Evolutionary conservation across 208 protist genomes (phyloP).

Genomic region (Trypanosomatidae sp.): DNA sequence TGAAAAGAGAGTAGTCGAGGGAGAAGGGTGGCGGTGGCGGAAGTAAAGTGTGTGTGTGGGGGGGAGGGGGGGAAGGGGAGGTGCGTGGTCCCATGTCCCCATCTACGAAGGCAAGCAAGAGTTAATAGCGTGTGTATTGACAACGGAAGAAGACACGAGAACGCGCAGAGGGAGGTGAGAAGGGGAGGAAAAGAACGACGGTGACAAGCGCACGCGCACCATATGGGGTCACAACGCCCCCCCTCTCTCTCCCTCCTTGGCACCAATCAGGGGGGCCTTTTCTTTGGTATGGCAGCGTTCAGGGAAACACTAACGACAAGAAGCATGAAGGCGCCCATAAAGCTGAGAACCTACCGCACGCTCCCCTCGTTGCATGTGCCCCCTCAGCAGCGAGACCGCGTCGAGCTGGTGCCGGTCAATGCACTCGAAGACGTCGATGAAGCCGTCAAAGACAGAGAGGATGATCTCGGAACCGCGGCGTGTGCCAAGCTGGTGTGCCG

Average conservation of each 20-base stretch:
- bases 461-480: background rate
- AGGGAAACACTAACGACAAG: background rate
- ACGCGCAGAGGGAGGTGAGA: background rate
- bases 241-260: background rate
- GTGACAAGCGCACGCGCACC: background rate
- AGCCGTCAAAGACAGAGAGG: background rate
- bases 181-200: background rate
- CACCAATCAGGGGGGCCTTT: background rate
- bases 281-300: background rate
- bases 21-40: no score
- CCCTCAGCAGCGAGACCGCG: background rate
- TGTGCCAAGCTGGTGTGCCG: background rate
- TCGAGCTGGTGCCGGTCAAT: background rate
- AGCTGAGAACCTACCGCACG: background rate
- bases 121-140: background rate
- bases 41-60: no score
- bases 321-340: background rate
- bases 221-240: background rate
- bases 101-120: background rate
- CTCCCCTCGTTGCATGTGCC: background rate
- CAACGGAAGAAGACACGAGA: background rate
- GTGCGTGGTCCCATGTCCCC: background rate
- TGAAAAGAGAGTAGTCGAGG: no score
- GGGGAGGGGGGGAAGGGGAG: no score
- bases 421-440: constrained; percentile 1